Base-by-base conservation (phyloP, 805 yeast species). In the Saturnispora diversa region DNA sequence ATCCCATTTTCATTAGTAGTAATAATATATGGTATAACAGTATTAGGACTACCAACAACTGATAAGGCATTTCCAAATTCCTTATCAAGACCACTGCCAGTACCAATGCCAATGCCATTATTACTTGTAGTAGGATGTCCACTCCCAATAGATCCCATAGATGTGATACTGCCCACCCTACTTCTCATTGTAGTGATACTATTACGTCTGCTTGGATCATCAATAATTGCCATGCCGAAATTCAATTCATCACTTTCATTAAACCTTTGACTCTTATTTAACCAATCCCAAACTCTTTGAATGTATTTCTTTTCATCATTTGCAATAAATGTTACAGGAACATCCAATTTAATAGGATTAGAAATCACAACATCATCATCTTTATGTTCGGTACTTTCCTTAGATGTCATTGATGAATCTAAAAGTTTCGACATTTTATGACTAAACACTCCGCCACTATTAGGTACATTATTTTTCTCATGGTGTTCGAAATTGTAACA, bases 401-500 rank as follows among this genome's bases (percentile, higher is more conserved):
- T 28, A 5, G 40, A 21, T 9, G 38, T 4, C 7, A 31, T 30
- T 17, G 37, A 39, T 19, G 21, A 16, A 26, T 55, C 60, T 28
- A 52, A 35, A 20, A 51, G 37, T 30, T 48, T 55, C 8, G 55
- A 34, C 49, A 52, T 46, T 28, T 47, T 46, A 25, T 39, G 4
- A 6, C 38, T 31, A 35, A 42, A 37, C 10, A n/a, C n/a, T n/a
- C n/a, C n/a, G n/a, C 27, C n/a, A 36, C 9, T 13, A 24, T 12
- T 21, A 25, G n/a, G 26, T 9, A 19, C 25, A 6, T 5, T 20
- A n/a, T 19, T 20, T 6, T 31, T 30, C 27, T 22, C 16, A 17
- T 43, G 25, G 15, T 46, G 41, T 5, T 59, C 57, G 34, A 51
- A 46, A 28, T 69, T 69, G 47, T 71, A 74, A 48, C 80, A 74